Evolutionary conservation across 1,284 basidiomycete genomes (phyloP).

Genomic region (Malassezia pachydermatis): DNA sequence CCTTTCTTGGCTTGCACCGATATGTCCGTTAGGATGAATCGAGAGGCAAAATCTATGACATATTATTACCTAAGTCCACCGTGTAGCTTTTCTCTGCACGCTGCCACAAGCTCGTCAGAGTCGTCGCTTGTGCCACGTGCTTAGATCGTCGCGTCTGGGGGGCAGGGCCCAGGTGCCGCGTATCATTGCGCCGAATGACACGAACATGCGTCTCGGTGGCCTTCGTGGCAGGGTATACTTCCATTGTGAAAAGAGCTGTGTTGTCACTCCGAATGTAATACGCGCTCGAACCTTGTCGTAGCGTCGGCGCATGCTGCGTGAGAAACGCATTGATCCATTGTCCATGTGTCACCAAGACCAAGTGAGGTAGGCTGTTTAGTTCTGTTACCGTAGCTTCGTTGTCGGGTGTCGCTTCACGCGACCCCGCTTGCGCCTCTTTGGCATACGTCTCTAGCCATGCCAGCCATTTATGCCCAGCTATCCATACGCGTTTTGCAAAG

Average conservation of each 20-base stretch:
- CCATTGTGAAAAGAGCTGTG: slow-evolving; percentile 13
- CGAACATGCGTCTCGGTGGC: neutral
- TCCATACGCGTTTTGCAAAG: neutral
- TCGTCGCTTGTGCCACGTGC: slow-evolving; percentile 3
- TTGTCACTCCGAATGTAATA: slow-evolving; percentile 16
- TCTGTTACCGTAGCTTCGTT: neutral
- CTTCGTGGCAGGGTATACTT: neutral
- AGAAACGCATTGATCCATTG: slow-evolving; percentile 40
- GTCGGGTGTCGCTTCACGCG: neutral
- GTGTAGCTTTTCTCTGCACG: too few species aligned
- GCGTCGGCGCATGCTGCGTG: neutral
- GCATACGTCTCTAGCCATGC: slow-evolving; percentile 2
- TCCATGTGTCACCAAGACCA: slow-evolving; percentile 37
- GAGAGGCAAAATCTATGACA: too few species aligned
- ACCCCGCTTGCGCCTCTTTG: neutral
- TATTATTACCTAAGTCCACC: too few species aligned
- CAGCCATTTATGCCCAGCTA: slow-evolving; percentile 12
- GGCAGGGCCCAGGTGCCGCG: slow-evolving; percentile 6
- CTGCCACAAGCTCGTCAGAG: slow-evolving; percentile 9
- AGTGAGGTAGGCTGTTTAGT: slow-evolving; percentile 18
- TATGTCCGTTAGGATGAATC: too few species aligned
- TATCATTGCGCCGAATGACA: slow-evolving; percentile 10
- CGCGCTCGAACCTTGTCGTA: neutral
- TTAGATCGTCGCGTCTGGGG: neutral
- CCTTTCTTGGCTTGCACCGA: too few species aligned